Conservation (phyloP, 2,329 filamentous ascomycete genomes). For the Nigrospora osmanthi region DNA sequence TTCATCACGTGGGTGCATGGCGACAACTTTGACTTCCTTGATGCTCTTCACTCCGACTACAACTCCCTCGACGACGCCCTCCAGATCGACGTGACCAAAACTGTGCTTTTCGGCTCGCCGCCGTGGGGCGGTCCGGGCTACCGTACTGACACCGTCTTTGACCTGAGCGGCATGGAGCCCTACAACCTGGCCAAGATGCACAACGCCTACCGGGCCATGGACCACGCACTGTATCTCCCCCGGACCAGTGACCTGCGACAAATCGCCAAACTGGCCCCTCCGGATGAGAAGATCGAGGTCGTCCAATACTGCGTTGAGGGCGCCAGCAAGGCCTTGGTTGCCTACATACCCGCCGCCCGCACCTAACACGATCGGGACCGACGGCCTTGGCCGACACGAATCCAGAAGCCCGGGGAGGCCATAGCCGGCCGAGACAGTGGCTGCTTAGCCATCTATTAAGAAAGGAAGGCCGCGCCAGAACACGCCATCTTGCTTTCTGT, state of each 20-base stretch:
- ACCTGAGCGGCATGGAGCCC: constrained; percentile 79
- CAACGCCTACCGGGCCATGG: constrained; percentile 49
- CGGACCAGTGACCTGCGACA: constrained; percentile 78
- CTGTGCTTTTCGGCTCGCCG: constrained; percentile 49
- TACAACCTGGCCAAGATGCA: constrained; percentile 64
- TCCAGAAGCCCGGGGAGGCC: too few species aligned
- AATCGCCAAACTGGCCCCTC: constrained; percentile 51
- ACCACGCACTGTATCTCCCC: constrained; percentile 73
- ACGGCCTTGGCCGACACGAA: too few species aligned
- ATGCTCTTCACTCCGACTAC: constrained; percentile 26
- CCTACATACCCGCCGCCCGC: constrained; percentile 40
- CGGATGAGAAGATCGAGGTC: constrained; percentile 53
- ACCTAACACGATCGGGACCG: too few species aligned
- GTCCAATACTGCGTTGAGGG: constrained; percentile 90
- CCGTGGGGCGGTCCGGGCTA: constrained; percentile 55
- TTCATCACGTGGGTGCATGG: constrained; percentile 79
- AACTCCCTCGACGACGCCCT: constrained; percentile 14
- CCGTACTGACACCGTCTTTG: constrained; percentile 61
- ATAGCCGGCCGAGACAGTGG: too few species aligned
- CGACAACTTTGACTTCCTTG: constrained; percentile 74
- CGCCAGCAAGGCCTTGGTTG: constrained; percentile 75
- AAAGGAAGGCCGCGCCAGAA: not conserved
- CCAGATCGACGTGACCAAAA: constrained; percentile 29
- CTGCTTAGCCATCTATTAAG: too few species aligned
- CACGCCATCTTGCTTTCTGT: not conserved